Evolutionary conservation across 148 eudicot genomes (phyloP).

Genomic region (Hydrangea macrophylla): DNA sequence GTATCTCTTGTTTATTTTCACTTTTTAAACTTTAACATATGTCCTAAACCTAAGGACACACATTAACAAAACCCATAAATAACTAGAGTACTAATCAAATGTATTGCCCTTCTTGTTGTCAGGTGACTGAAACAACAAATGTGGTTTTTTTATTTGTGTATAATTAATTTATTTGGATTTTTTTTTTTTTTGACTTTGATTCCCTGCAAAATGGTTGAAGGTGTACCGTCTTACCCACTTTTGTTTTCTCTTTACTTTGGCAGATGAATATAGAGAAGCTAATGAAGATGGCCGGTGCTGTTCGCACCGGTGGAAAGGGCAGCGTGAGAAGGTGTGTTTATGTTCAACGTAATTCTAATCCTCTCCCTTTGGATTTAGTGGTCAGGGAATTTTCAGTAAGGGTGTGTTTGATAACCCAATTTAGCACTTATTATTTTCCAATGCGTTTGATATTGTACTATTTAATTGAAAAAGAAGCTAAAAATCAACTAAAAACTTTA

Average conservation of each 20-base stretch:
- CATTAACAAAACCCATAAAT: too few relatives aligned
- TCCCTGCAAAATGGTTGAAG: too few relatives aligned
- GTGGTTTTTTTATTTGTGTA: too few relatives aligned
- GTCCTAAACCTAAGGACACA: too few relatives aligned
- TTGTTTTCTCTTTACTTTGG: background rate
- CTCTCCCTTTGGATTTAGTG: background rate
- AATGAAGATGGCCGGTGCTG: constrained; percentile 34
- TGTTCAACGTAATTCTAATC: background rate
- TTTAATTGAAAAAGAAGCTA: too few relatives aligned
- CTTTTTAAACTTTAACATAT: too few relatives aligned
- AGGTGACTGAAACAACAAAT: background rate
- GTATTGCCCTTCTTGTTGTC: background rate
- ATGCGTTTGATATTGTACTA: too few relatives aligned
- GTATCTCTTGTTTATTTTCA: too few relatives aligned
- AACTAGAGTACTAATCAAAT: too few relatives aligned
- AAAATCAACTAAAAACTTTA: too few relatives aligned
- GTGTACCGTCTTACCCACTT: background rate
- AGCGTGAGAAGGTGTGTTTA: constrained; percentile 21
- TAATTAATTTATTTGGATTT: background rate
- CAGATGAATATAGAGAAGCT: constrained; percentile 35
- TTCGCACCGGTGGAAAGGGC: constrained; percentile 31
- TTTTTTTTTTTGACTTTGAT: background rate
- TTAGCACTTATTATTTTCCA: too few relatives aligned
- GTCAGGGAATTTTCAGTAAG: background rate
- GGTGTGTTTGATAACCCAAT: too few relatives aligned